A percentile compares a stretch with the other conserved stretches of the same genome.
Evolutionary conservation across 2,329 filamentous ascomycete genomes (phyloP).

Genomic region (Penicillium vulpinum): DNA sequence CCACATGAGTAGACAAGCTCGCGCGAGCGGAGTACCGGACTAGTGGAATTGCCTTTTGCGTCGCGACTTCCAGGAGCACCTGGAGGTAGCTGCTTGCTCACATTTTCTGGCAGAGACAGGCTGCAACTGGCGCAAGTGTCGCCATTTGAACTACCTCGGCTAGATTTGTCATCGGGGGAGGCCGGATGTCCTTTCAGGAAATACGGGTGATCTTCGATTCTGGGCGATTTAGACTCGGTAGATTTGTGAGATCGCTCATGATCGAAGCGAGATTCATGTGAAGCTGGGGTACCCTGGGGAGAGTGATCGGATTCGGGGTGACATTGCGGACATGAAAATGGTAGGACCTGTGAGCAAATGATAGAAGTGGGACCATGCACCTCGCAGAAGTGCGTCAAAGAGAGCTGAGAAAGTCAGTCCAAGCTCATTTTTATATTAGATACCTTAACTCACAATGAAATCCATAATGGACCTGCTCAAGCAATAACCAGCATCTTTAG

Average conservation of each 20-base stretch:
- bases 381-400: slow-evolving; percentile 64
- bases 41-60: slow-evolving; percentile 52
- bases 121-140: slow-evolving; percentile 60
- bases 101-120: slow-evolving; percentile 55
- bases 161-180: slow-evolving; percentile 47
- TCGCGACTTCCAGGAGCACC: slow-evolving; percentile 54
- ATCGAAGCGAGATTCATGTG: slow-evolving; percentile 21
- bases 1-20: slow-evolving; percentile 55
- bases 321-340: slow-evolving; percentile 56
- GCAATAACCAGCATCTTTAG: slow-evolving; percentile 26
- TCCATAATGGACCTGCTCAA: slow-evolving; percentile 37
- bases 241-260: slow-evolving; percentile 15
- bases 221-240: slow-evolving; percentile 28
- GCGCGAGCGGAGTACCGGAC: slow-evolving; percentile 56
- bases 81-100: slow-evolving; percentile 54
- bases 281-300: slow-evolving; percentile 34
- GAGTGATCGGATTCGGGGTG: slow-evolving; percentile 43
- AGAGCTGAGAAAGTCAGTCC: slow-evolving; percentile 48
- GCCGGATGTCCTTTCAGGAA: slow-evolving; percentile 45
- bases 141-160: slow-evolving; percentile 47
- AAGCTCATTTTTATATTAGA: not conserved
- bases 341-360: slow-evolving; percentile 61
- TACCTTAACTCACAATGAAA: slow-evolving; percentile 46
- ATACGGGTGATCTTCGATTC: slow-evolving; percentile 54
- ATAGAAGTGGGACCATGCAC: slow-evolving; percentile 63